Conservation (phyloP, 345 rosid genomes). For the Salix brachista region DNA sequence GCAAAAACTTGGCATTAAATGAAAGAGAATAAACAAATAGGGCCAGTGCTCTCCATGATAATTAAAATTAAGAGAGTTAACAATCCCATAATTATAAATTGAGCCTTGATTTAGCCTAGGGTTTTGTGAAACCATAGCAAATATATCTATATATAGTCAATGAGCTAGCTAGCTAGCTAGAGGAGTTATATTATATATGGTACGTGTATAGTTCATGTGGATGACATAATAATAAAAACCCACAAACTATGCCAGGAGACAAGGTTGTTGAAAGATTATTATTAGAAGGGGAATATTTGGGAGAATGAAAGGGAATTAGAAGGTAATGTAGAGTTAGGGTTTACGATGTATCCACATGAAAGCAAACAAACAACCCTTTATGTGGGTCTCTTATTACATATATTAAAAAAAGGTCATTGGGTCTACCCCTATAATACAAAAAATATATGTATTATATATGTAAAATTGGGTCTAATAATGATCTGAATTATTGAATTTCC, state of each 20-base stretch:
- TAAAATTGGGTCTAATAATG: too few species aligned
- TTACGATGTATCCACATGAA: slow-evolving; percentile 38
- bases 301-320: slow-evolving; percentile 63
- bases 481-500: not conserved
- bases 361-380: slow-evolving; percentile 48
- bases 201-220: not conserved
- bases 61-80: not conserved
- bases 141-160: slow-evolving; percentile 3
- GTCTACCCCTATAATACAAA: slow-evolving; percentile 11
- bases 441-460: not conserved
- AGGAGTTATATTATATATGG: not conserved
- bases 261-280: slow-evolving; percentile 29
- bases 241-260: slow-evolving; percentile 22
- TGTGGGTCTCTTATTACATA: slow-evolving; percentile 21
- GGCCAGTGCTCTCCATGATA: slow-evolving; percentile 12
- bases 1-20: slow-evolving; percentile 5
- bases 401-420: slow-evolving; percentile 23
- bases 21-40: not conserved
- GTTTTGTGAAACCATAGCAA: slow-evolving; percentile 23
- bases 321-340: slow-evolving; percentile 43
- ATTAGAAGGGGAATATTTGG: slow-evolving; percentile 55
- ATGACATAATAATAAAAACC: slow-evolving; percentile 29
- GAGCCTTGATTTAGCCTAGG: slow-evolving; percentile 37
- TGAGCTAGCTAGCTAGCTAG: not conserved
- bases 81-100: slow-evolving; percentile 14